phyloP scores from a whole-genome alignment of 441 rosid genomes.

The Lepidium campestre region DNA sequence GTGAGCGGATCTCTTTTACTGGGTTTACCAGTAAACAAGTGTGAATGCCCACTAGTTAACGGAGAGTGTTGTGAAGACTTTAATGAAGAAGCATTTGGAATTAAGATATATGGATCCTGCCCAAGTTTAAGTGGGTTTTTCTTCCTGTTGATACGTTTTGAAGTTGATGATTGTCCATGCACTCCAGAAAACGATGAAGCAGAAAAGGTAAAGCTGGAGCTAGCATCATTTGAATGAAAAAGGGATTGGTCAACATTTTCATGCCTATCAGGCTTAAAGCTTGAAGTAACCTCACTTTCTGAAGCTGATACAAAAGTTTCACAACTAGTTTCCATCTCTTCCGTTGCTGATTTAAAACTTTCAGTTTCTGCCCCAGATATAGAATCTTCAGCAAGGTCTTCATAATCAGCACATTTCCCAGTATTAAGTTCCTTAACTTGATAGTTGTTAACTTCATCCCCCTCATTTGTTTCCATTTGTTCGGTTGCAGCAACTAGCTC shows the following conservation, averaged over 20 bases:
- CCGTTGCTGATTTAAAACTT: slow-evolving; percentile 77
- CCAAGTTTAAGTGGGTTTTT: slow-evolving; percentile 38
- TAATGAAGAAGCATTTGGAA: slow-evolving; percentile 35
- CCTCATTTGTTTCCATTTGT: slow-evolving; percentile 59
- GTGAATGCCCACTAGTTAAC: slow-evolving; percentile 39
- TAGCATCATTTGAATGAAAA: slow-evolving; percentile 35
- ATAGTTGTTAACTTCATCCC: slow-evolving; percentile 29
- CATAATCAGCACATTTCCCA: slow-evolving; percentile 33
- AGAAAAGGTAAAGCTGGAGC: slow-evolving; percentile 63
- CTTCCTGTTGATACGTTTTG: slow-evolving; percentile 45
- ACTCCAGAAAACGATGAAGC: slow-evolving; percentile 51
- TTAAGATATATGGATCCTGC: slow-evolving; percentile 32
- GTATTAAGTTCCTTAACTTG: slow-evolving; percentile 31
- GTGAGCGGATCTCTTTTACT: slow-evolving; percentile 37
- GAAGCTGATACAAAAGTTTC: slow-evolving; percentile 44
- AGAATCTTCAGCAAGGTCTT: slow-evolving; percentile 42
- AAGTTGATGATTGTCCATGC: slow-evolving; percentile 35
- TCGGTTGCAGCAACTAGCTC: slow-evolving; percentile 56
- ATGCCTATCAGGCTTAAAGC: slow-evolving; percentile 38
- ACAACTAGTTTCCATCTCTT: slow-evolving; percentile 55
- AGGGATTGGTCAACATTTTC: slow-evolving; percentile 37
- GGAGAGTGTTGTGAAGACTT: slow-evolving; percentile 39
- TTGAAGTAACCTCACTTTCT: slow-evolving; percentile 65
- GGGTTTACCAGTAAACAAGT: slow-evolving; percentile 31
- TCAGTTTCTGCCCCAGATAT: slow-evolving; percentile 74